These are phyloP conservation scores for Venustampulla echinocandica DNA, from an alignment of 495 filamentous ascomycete species.

Conservation along the genomic window DNA sequence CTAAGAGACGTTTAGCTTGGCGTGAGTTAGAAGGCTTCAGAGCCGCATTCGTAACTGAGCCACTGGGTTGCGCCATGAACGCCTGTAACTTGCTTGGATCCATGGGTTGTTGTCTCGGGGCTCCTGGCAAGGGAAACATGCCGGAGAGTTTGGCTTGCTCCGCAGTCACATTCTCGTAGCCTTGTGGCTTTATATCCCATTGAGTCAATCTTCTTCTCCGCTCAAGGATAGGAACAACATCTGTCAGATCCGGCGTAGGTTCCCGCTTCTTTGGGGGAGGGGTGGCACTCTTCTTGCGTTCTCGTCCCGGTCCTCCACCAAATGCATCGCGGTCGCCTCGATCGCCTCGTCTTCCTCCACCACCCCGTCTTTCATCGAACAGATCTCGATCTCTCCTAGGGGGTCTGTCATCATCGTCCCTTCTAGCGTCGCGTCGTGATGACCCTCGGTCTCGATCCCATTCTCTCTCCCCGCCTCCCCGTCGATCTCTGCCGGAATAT, in stretches of 20 bases:
- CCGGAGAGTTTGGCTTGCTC: constrained; percentile 99
- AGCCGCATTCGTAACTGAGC: constrained; percentile 61
- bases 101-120: constrained; percentile 92
- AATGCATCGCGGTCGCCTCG: constrained; percentile 36
- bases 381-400: constrained; percentile 53
- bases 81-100: constrained; percentile 90
- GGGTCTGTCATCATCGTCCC: constrained; percentile 55
- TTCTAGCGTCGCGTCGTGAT: constrained; percentile 42
- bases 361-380: constrained; percentile 53
- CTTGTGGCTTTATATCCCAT: constrained; percentile 98
- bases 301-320: constrained; percentile 42
- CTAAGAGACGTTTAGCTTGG: constrained; percentile 84
- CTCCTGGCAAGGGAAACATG: constrained; percentile 97
- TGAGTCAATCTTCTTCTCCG: constrained; percentile 88
- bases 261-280: constrained; percentile 85
- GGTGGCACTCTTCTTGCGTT: constrained; percentile 67
- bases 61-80: constrained; percentile 84
- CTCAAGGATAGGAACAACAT: constrained; percentile 65
- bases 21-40: constrained; percentile 89
- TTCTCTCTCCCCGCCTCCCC: constrained; percentile 46
- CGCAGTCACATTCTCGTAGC: constrained; percentile 97
- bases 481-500: constrained; percentile 58
- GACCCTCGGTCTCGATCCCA: constrained; percentile 66
- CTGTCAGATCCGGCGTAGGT: constrained; percentile 89
- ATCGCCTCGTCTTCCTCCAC: constrained; percentile 44